Conservation (phyloP, 805 yeast genomes). For the Starmerella roubikii region DNA sequence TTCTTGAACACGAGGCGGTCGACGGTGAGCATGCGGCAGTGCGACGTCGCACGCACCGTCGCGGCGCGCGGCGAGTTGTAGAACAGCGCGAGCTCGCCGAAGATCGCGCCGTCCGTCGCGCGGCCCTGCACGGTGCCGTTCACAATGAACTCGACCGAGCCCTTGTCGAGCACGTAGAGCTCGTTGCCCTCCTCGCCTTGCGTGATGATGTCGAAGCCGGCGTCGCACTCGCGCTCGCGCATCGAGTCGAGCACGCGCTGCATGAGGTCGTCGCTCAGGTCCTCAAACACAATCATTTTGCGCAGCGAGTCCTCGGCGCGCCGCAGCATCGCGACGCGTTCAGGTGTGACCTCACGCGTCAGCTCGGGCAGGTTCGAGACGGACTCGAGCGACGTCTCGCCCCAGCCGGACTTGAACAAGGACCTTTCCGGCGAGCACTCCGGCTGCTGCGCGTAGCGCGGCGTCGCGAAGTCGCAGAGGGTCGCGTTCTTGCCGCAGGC, state of each 20-base stretch:
- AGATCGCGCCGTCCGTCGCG: slow-evolving; percentile 76
- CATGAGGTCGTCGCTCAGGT: slow-evolving; percentile 64
- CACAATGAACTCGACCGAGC: slow-evolving; percentile 68
- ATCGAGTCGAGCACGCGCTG: slow-evolving; percentile 73
- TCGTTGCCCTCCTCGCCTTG: slow-evolving; percentile 95
- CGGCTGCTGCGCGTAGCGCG: no score
- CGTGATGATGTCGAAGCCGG: slow-evolving; percentile 54
- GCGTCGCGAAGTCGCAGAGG: no score
- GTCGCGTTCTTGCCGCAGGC: slow-evolving; percentile 2
- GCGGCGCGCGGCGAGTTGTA: slow-evolving; percentile 97
- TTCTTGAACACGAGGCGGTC: slow-evolving; percentile 88
- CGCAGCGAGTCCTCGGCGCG: slow-evolving; percentile 38
- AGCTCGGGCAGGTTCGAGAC: not conserved
- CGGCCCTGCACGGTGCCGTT: slow-evolving; percentile 57
- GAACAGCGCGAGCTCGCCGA: slow-evolving; percentile 96
- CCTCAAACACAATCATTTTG: slow-evolving; percentile 72
- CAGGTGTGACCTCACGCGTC: not conserved
- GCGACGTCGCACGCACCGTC: slow-evolving; percentile 62
- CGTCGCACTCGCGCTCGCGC: slow-evolving; percentile 49
- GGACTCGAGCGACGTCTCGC: not conserved
- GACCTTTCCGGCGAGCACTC: not conserved
- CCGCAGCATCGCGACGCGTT: slow-evolving; percentile 1
- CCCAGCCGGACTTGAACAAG: not conserved
- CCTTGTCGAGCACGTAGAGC: slow-evolving; percentile 75
- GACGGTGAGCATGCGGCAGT: slow-evolving; percentile 75